Evolutionary conservation across 805 yeast genomes (phyloP), one percentile per base, ranked within the genome.

Genomic region (Metschnikowia lachancei): DNA sequence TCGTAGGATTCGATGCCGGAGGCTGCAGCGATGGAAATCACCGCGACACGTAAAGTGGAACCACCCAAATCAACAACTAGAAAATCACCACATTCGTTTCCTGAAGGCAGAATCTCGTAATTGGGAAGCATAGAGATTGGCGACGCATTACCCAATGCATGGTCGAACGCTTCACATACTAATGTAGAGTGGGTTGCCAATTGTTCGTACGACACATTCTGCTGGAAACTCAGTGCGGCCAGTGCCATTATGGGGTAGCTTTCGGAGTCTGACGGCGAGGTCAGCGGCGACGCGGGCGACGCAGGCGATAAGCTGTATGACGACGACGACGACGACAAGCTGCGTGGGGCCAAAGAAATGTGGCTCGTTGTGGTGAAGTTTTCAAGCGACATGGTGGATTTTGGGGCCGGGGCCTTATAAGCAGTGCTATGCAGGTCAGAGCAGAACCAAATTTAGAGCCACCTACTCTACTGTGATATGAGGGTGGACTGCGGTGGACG

Each of bases 21-120:
- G 31, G 36, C 28, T 26, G 28, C 17, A 9, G 24, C 17, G 41
- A 72, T 66, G 17, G 58, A 46, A 10, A 72, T 62, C 28, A 70
- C 67, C 2, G 75, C 67, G 3, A 74, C 62, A 29, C 82, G 64
- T 17, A 79, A 59, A 1, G 83, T 79, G 1, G 80, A 74, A 1
- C 85, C 85, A 4, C 85, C 85, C 40, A 80, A 60, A 51, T 80
- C 85, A n/a, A 80, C 63, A 17, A 66, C 76, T 57, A 72, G 66
- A 61, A 49, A 76, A 33, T 69, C 61, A 22, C 75, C 76, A 51
- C 22, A 40, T 65, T 35, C 66, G 16, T 56, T 37, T 6, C 76
- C 76, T 2, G 70, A 61, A 28, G 75, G 74, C 31, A 49, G 49
- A 33, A 70, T 68, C 47, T 66, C 63, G 52, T 57, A 64, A 53